Conservation (phyloP, 805 yeast species). For the Ogataea angusta region DNA sequence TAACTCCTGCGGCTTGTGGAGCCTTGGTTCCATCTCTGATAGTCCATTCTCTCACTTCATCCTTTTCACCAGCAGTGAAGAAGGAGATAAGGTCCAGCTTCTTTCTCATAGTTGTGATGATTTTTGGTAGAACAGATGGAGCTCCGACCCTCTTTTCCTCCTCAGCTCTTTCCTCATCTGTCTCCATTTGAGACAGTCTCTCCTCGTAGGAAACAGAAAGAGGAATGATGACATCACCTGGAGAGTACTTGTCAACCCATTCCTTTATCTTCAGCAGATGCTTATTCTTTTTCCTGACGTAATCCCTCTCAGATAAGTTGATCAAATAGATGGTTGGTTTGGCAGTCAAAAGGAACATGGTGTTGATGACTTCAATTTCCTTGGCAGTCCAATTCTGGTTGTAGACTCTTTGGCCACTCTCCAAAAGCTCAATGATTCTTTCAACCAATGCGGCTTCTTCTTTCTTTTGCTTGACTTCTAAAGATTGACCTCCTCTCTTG, state of each 20-base stretch:
- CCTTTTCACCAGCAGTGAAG: slow-evolving; percentile 78
- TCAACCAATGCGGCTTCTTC: slow-evolving; percentile 58
- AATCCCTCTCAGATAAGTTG: slow-evolving; percentile 73
- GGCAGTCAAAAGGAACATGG: slow-evolving; percentile 74
- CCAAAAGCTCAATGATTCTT: slow-evolving; percentile 58
- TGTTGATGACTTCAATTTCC: slow-evolving; percentile 66
- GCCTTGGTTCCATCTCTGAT: slow-evolving; percentile 72
- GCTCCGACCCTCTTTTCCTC: slow-evolving; percentile 37
- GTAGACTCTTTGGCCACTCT: slow-evolving; percentile 62
- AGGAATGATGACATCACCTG: slow-evolving; percentile 84
- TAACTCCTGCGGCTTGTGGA: slow-evolving; percentile 87
- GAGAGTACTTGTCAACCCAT: slow-evolving; percentile 69
- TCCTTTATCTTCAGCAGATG: slow-evolving; percentile 47
- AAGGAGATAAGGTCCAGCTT: slow-evolving; percentile 72
- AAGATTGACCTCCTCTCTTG: slow-evolving; percentile 62
- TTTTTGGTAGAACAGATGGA: slow-evolving; percentile 55
- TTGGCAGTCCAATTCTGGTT: slow-evolving; percentile 56
- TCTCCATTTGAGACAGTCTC: slow-evolving; percentile 81
- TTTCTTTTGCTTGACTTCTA: slow-evolving; percentile 61
- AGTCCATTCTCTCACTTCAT: slow-evolving; percentile 88
- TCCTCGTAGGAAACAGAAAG: slow-evolving; percentile 91
- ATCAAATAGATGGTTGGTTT: slow-evolving; percentile 81
- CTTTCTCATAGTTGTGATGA: slow-evolving; percentile 63
- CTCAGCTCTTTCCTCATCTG: slow-evolving; percentile 45
- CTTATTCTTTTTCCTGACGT: slow-evolving; percentile 48